Base-by-base conservation (phyloP, 371 early-diverging fungal genomes). In the Actinomortierella ambigua region DNA sequence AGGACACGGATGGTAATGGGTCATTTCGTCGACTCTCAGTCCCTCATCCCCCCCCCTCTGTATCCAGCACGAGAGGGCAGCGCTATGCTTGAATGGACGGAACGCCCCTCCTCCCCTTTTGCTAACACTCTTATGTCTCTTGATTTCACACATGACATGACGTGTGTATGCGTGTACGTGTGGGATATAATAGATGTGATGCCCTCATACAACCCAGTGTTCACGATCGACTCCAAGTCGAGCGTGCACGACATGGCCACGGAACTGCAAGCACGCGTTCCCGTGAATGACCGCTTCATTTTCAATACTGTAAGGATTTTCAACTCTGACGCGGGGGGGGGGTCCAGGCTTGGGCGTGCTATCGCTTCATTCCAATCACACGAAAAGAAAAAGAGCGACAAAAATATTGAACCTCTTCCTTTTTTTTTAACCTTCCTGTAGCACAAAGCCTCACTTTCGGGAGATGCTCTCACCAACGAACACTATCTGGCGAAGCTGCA, bases 401-500 rank as follows among this genome's bases (percentile, higher is more conserved):
- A 51, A 56, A 50, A 58, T 64, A 44, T 47, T 54, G 8, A 24
- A 49, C 50, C 64, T 43, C 58, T 34, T 42, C n/a, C 55, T n/a
- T 9, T 23, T 28, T 23, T 15, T 54, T 39, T 48, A 15, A 39
- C 29, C 1, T 44, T 50, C 40, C 50, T 52, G 57, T 65, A 70
- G 70, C 70, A 70, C 51, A 52, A 64, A 29, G 60, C 65, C 13
- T 65, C 65, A 13, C 50, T 50, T 50, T 70, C 70, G 46, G 70
- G 70, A 61, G 65, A 70, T 50, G 70, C 70, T 0, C 53, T 65
- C 55, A 65, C 61, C 39, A 70, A 70, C 57, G 61, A 61, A 50
- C 70, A 65, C 17, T 61, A 65, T 23, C 48, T 70, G 40, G 70
- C 61, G 5, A 61, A 57, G 27, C 61, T 65, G 49, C 71, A 71